phyloP scores from a whole-genome alignment of 2,329 filamentous ascomycete genomes.

The Chrysoporthe cubensis region DNA sequence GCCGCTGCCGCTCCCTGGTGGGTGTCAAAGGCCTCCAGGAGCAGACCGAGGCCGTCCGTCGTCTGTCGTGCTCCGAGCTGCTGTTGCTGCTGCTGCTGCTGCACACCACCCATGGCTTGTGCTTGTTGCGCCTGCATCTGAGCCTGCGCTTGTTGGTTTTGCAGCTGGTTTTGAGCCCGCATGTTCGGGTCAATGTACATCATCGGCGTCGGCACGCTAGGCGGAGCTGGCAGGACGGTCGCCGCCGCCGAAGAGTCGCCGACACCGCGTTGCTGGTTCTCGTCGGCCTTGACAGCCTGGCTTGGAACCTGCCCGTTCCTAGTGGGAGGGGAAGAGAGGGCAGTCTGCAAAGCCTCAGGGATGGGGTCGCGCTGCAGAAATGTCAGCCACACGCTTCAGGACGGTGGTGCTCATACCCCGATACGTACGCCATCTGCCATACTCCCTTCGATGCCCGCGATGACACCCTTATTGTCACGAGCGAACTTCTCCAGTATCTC shows the following conservation, averaged over 20 bases:
- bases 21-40: conserved; percentile 45
- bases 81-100: conserved; percentile 32
- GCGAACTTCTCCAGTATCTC: conserved; percentile 53
- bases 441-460: conserved; percentile 47
- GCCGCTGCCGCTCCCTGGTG: conserved; percentile 36
- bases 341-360: conserved; percentile 35
- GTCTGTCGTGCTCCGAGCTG: conserved; percentile 32
- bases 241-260: conserved; percentile 19
- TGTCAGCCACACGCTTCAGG: conserved; percentile 34
- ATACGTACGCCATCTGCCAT: conserved; percentile 54
- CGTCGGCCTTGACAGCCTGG: conserved; percentile 15
- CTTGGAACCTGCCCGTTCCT: conserved; percentile 23
- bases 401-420: not conserved
- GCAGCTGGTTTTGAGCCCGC: conserved; percentile 28
- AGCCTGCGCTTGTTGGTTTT: conserved; percentile 30
- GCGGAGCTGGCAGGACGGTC: conserved; percentile 32
- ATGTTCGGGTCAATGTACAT: conserved; percentile 35
- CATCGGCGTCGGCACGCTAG: conserved; percentile 26
- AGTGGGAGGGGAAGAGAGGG: conserved; percentile 16
- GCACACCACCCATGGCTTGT: conserved; percentile 31
- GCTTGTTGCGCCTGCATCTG: conserved; percentile 31
- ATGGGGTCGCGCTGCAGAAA: conserved; percentile 37
- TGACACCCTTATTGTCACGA: conserved; percentile 46
- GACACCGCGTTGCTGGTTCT: conserved; percentile 16
- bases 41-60: conserved; percentile 45